Evolutionary conservation across 1,139 yeast genomes (phyloP).

Genomic region (Yamadazyma membranifaciens): DNA sequence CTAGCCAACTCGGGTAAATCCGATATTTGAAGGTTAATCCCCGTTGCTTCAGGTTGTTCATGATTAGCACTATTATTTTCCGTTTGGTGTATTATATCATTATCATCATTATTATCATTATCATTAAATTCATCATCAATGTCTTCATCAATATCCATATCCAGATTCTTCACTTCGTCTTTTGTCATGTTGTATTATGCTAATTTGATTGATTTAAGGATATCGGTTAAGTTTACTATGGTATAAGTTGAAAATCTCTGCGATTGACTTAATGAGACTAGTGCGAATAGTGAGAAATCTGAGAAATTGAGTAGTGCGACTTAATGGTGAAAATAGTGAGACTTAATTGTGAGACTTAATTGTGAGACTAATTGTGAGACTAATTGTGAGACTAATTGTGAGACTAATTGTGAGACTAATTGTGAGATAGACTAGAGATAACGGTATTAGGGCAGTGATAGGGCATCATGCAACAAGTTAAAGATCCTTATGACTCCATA

Average conservation of each 20-base stretch:
- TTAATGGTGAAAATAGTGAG: no score
- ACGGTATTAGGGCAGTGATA: no score
- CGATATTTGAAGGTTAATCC: constrained; percentile 22
- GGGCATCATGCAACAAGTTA: constrained; percentile 3
- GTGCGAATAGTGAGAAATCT: no score
- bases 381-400: no score
- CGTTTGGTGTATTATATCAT: constrained; percentile 10
- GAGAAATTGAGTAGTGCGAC: no score
- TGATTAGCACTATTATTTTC: constrained; percentile 4
- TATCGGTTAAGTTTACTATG: no score
- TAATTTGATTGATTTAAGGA: no score
- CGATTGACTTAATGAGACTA: not conserved
- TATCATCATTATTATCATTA: constrained; percentile 18
- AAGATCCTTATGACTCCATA: constrained; percentile 36
- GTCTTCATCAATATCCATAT: constrained; percentile 12
- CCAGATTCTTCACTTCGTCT: constrained; percentile 8
- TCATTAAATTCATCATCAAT: constrained; percentile 31
- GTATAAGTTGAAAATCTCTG: not conserved
- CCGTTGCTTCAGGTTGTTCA: constrained; percentile 10
- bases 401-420: no score
- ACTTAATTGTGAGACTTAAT: no score
- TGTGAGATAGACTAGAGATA: no score
- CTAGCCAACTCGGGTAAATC: constrained; percentile 72
- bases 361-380: no score
- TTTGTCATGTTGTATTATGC: not conserved